phyloP scores from a whole-genome alignment of 768 basidiomycete species.

The Termitomyces sp. region DNA sequence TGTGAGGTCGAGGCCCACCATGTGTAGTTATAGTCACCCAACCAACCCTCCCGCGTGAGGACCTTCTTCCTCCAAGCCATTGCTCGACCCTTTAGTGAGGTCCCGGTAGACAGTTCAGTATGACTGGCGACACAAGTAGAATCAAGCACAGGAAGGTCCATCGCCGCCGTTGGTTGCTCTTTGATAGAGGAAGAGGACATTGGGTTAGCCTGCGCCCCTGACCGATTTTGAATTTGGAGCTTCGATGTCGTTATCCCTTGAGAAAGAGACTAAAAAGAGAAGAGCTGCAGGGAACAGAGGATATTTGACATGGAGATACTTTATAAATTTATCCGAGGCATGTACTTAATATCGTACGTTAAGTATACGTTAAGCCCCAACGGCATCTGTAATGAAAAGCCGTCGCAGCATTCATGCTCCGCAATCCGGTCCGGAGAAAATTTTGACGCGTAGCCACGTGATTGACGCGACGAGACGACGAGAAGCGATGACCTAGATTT shows the following conservation, averaged over 20 bases:
- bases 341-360: too few relatives aligned
- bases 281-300: too few relatives aligned
- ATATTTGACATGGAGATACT: too few relatives aligned
- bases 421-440: too few relatives aligned
- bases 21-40: slow-evolving; percentile 81
- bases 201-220: not conserved
- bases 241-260: not conserved
- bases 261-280: too few relatives aligned
- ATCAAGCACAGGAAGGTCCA: slow-evolving; percentile 10
- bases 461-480: not conserved
- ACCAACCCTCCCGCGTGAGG: slow-evolving; percentile 61
- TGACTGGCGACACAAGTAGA: not conserved
- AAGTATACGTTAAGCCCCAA: too few relatives aligned
- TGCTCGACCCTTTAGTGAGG: not conserved
- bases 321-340: too few relatives aligned
- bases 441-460: not conserved
- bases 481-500: not conserved
- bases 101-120: not conserved
- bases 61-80: slow-evolving; percentile 28
- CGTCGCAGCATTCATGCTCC: too few relatives aligned
- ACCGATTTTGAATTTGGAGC: not conserved
- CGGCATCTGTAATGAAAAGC: too few relatives aligned
- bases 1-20: slow-evolving; percentile 33
- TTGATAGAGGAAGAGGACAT: slow-evolving; percentile 9
- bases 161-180: slow-evolving; percentile 15